Evolutionary conservation across 2,329 filamentous ascomycete species (phyloP).

Genomic region (Penicillium glabrum): DNA sequence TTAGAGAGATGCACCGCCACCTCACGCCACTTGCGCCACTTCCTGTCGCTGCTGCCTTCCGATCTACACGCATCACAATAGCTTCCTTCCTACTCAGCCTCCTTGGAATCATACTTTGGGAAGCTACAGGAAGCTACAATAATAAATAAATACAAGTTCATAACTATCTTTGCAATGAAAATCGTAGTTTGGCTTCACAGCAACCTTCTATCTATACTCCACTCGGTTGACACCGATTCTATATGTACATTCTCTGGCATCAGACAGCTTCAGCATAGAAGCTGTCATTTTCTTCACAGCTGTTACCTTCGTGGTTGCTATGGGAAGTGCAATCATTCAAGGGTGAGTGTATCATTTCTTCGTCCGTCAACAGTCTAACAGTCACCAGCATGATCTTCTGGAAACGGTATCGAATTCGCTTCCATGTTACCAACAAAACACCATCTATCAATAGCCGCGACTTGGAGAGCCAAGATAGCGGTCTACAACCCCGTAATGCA

Average conservation of each 20-base stretch:
- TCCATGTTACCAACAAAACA: slow-evolving; percentile 13
- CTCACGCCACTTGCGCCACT: slow-evolving; percentile 6
- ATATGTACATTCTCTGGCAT: not conserved
- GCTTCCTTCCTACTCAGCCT: not conserved
- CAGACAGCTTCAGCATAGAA: slow-evolving; percentile 2
- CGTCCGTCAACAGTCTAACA: not conserved
- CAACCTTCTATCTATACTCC: not conserved
- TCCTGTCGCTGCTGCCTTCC: slow-evolving; percentile 1
- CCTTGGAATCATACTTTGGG: not conserved
- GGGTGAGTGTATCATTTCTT: slow-evolving; percentile 7
- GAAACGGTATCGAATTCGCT: slow-evolving; percentile 13
- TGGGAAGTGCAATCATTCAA: slow-evolving; percentile 5
- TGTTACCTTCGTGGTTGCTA: slow-evolving; percentile 12
- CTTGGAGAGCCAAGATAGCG: slow-evolving; percentile 1
- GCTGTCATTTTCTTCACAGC: slow-evolving; percentile 13
- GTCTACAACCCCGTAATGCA: not conserved
- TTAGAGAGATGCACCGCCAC: slow-evolving; percentile 12
- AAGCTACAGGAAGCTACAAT: not conserved
- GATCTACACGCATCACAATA: not conserved
- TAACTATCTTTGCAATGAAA: not conserved
- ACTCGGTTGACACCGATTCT: not conserved
- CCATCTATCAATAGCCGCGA: slow-evolving; percentile 3
- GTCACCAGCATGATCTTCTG: slow-evolving; percentile 10
- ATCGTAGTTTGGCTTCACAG: not conserved
- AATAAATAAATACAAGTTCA: not conserved